phyloP scores from a whole-genome alignment of 2,329 filamentous ascomycete genomes.

The Aspergillus quadrilineatus region DNA sequence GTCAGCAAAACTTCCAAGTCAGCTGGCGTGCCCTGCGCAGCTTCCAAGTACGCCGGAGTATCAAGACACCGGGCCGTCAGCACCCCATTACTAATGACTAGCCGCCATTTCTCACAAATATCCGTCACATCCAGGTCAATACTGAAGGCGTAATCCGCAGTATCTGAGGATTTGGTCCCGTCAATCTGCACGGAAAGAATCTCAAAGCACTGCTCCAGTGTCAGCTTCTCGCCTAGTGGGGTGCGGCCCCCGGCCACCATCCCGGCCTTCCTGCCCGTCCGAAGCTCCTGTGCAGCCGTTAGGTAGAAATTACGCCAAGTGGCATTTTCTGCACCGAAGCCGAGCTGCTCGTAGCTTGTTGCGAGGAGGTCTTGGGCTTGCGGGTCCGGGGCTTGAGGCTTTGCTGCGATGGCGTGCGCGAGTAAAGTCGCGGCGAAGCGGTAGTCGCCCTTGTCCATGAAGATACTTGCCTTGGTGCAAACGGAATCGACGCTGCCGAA shows the following conservation, averaged over 20 bases:
- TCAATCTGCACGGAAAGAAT: slow-evolving; percentile 18
- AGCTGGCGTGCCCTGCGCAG: no score
- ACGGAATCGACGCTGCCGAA: slow-evolving; percentile 38
- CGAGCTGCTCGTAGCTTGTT: slow-evolving; percentile 34
- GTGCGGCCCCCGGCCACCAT: slow-evolving; percentile 5
- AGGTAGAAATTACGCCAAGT: slow-evolving; percentile 47
- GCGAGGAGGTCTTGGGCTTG: slow-evolving; percentile 25
- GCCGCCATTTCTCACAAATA: no score
- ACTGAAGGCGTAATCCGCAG: no score
- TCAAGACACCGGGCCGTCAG: no score
- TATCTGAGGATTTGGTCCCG: no score
- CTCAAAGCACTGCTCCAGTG: slow-evolving; percentile 22
- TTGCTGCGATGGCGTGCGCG: slow-evolving; percentile 34
- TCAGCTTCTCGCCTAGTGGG: slow-evolving; percentile 12
- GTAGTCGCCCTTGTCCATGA: slow-evolving; percentile 25
- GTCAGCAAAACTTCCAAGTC: no score
- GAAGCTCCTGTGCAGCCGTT: slow-evolving; percentile 32
- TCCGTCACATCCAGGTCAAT: no score
- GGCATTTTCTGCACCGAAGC: slow-evolving; percentile 41
- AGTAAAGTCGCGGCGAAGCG: slow-evolving; percentile 44
- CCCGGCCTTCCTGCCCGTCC: neutral
- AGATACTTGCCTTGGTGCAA: slow-evolving; percentile 31
- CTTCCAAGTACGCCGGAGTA: no score
- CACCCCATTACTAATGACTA: no score
- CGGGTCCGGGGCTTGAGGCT: slow-evolving; percentile 5